phyloP scores from a whole-genome alignment of 805 yeast species.

The Hyphopichia homilentoma region DNA sequence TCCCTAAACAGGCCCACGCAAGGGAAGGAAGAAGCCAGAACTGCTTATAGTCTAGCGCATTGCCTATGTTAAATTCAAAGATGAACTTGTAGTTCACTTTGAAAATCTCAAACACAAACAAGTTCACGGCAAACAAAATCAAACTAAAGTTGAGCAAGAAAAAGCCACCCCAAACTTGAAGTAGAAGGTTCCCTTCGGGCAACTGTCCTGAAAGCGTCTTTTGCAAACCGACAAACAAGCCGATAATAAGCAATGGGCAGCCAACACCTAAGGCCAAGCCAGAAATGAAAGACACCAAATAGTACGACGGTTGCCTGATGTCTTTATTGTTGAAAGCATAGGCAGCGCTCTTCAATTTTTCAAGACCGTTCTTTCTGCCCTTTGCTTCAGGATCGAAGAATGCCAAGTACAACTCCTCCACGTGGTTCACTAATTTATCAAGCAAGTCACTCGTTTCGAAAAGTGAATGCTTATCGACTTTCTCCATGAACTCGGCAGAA shows the following conservation, averaged over 20 bases:
- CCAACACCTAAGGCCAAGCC: constrained; percentile 73
- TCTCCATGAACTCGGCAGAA: constrained; percentile 50
- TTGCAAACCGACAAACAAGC: constrained; percentile 49
- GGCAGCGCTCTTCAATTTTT: constrained; percentile 51
- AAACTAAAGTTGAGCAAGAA: constrained; percentile 59
- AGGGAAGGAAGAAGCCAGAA: constrained; percentile 62
- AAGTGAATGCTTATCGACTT: constrained; percentile 48
- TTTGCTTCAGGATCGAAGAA: constrained; percentile 53
- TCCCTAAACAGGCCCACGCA: constrained; percentile 50
- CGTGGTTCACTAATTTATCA: constrained; percentile 58
- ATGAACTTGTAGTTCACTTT: constrained; percentile 89
- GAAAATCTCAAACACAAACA: constrained; percentile 66
- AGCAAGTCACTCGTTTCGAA: constrained; percentile 61
- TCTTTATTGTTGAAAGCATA: constrained; percentile 33
- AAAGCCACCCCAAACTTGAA: constrained; percentile 95
- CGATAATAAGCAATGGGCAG: constrained; percentile 62
- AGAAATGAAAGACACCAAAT: constrained; percentile 50
- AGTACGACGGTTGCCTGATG: constrained; percentile 25
- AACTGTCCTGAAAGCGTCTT: constrained; percentile 33
- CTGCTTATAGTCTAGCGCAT: constrained; percentile 63
- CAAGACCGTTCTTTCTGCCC: constrained; percentile 66
- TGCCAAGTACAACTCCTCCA: constrained; percentile 64
- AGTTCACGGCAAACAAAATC: constrained; percentile 62
- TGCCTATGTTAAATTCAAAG: constrained; percentile 76
- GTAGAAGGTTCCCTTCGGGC: constrained; percentile 55